These are phyloP conservation scores for Saururus chinensis DNA, from an alignment of 164 flowering plant genomes.

Conservation along the genomic window DNA sequence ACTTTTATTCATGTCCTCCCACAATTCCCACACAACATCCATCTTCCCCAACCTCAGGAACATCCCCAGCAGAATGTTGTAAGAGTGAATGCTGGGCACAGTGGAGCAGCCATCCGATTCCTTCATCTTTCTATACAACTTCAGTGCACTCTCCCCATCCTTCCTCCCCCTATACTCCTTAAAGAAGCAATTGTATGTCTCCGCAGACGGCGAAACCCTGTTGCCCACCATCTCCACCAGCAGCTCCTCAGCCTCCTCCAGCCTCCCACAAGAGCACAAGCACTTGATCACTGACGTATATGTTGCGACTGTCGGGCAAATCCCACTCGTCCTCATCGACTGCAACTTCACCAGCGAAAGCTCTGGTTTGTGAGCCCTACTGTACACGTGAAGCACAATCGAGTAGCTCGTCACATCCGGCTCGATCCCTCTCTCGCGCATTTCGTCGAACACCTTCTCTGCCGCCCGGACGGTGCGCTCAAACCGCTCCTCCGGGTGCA, in stretches of 20 bases:
- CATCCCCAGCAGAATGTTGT: constrained; percentile 62
- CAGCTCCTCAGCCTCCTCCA: constrained; percentile 68
- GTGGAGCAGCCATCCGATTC: constrained; percentile 23
- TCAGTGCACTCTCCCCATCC: constrained; percentile 60
- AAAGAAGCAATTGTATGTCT: constrained; percentile 83
- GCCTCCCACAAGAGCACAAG: constrained; percentile 76
- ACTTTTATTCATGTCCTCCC: constrained; percentile 65
- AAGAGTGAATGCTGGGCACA: constrained; percentile 46
- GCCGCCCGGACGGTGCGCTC: constrained; percentile 53
- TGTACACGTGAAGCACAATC: constrained; percentile 79
- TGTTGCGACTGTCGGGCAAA: constrained; percentile 57
- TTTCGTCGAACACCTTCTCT: constrained; percentile 73
- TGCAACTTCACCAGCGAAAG: constrained; percentile 53
- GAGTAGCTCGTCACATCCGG: constrained; percentile 91
- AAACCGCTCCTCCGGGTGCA: constrained; percentile 72
- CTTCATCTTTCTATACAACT: constrained; percentile 68
- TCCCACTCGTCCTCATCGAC: constrained; percentile 66
- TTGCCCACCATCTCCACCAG: constrained; percentile 55
- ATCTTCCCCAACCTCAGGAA: constrained; percentile 39
- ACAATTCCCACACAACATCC: constrained; percentile 53
- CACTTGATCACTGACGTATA: constrained; percentile 88
- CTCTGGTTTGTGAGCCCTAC: constrained; percentile 81
- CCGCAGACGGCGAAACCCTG: constrained; percentile 66
- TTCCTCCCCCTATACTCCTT: constrained; percentile 82
- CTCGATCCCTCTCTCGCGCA: constrained; percentile 71